phyloP scores from a whole-genome alignment of 148 eudicot genomes.

The Camellia granthamiana region DNA sequence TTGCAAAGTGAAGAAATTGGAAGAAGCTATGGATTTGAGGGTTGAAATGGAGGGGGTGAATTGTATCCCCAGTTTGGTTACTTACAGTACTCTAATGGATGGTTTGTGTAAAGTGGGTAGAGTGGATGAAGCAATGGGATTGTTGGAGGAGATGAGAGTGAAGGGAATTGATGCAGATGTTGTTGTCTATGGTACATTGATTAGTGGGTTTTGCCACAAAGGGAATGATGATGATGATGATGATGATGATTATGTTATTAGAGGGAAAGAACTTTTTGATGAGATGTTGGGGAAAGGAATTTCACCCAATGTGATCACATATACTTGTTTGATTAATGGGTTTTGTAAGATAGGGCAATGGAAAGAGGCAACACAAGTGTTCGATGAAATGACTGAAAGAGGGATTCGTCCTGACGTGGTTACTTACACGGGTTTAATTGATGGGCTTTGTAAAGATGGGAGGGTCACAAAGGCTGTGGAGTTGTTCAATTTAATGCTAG shows the following conservation, averaged over 20 bases:
- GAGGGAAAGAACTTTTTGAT: slow-evolving; percentile 41
- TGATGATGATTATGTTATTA: slow-evolving; percentile 18
- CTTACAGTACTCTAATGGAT: slow-evolving; percentile 41
- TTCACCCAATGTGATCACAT: slow-evolving; percentile 42
- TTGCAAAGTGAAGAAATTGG: slow-evolving; percentile 46
- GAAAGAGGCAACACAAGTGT: slow-evolving; percentile 46
- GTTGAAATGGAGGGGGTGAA: slow-evolving; percentile 39
- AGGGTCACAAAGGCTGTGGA: slow-evolving; percentile 44
- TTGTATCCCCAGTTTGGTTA: slow-evolving; percentile 26
- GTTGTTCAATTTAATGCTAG: slow-evolving; percentile 46
- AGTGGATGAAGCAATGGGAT: slow-evolving; percentile 41
- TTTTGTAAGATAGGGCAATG: slow-evolving; percentile 44
- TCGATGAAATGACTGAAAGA: slow-evolving; percentile 43
- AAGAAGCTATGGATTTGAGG: slow-evolving; percentile 48
- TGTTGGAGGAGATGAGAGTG: slow-evolving; percentile 48
- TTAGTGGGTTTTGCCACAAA: slow-evolving; percentile 48
- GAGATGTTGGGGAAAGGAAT: slow-evolving; percentile 56
- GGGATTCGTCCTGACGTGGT: slow-evolving; percentile 50
- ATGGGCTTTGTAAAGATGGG: slow-evolving; percentile 50
- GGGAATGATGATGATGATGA: slow-evolving; percentile 16
- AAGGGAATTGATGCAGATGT: slow-evolving; percentile 39
- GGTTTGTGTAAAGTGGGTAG: slow-evolving; percentile 47
- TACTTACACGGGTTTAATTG: slow-evolving; percentile 50
- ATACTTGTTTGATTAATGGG: slow-evolving; percentile 43
- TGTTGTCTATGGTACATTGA: slow-evolving; percentile 43